Conservation (phyloP, 495 filamentous ascomycete genomes). For the Aspergillus conjunctus region DNA sequence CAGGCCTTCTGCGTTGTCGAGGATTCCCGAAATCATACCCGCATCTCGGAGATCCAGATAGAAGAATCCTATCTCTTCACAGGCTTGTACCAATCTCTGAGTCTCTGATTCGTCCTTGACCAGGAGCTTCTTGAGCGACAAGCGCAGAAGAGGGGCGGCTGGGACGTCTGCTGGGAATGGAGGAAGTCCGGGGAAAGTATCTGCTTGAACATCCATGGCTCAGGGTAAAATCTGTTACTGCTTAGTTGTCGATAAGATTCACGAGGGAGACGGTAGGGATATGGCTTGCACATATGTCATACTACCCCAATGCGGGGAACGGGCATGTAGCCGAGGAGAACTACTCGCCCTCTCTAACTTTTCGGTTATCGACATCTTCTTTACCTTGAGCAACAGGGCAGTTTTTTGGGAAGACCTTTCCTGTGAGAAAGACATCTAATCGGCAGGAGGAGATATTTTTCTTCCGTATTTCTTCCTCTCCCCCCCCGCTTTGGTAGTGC, state of each 20-base stretch:
- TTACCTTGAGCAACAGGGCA: no score
- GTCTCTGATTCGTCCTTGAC: conserved; percentile 43
- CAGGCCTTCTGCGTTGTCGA: conserved; percentile 47
- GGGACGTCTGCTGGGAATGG: conserved; percentile 57
- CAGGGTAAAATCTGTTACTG: not conserved
- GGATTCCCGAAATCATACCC: conserved; percentile 40
- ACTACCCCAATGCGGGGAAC: no score
- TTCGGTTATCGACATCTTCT: no score
- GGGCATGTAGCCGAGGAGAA: no score
- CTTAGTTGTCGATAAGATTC: not conserved
- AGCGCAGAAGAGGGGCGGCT: conserved; percentile 56
- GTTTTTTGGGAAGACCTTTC: no score
- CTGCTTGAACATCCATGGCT: conserved; percentile 4
- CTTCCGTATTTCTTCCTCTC: no score
- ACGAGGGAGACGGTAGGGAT: no score
- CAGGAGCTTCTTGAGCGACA: conserved; percentile 54
- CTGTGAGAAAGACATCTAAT: no score
- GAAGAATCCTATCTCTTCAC: conserved; percentile 63
- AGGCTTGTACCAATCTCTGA: conserved; percentile 48
- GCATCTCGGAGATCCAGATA: conserved; percentile 57
- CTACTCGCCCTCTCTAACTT: no score
- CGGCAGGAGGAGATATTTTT: no score
- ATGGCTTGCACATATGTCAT: no score
- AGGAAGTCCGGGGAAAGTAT: conserved; percentile 40
- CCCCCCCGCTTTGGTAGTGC: no score